These are phyloP conservation scores for Zarea fungicola DNA, from an alignment of 2,329 filamentous ascomycete genomes.

Conservation along the genomic window DNA sequence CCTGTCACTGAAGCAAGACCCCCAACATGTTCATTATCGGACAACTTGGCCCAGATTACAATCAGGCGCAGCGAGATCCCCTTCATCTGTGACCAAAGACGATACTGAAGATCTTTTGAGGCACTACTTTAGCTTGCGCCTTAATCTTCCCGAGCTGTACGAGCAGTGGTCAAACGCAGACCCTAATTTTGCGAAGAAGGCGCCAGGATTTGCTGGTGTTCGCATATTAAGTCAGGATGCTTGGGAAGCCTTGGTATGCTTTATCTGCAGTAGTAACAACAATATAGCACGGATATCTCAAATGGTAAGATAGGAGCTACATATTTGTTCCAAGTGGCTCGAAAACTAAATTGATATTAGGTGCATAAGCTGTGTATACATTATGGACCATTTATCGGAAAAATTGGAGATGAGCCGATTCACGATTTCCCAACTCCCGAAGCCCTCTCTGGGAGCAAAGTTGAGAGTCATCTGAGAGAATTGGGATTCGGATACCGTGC, in stretches of 20 bases:
- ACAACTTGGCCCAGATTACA: conserved; percentile 51
- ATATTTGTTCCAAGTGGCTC: neutral
- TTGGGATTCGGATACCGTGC: conserved; percentile 94
- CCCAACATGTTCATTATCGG: conserved; percentile 72
- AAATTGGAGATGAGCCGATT: conserved; percentile 64
- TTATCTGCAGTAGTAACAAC: conserved; percentile 99
- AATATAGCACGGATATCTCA: conserved; percentile 93
- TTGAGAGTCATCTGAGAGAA: conserved; percentile 73
- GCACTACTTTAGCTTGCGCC: conserved; percentile 80
- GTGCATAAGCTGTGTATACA: conserved; percentile 82
- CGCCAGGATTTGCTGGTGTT: conserved; percentile 82
- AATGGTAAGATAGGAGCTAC: conserved; percentile 57
- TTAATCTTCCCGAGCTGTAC: conserved; percentile 74
- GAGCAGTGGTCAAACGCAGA: conserved; percentile 81
- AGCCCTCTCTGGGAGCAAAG: conserved; percentile 64
- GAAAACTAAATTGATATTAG: conserved; percentile 28
- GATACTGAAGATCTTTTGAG: conserved; percentile 69
- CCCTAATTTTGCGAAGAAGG: conserved; percentile 81
- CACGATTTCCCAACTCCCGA: conserved; percentile 82
- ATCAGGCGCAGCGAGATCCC: conserved; percentile 14
- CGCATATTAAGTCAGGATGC: conserved; percentile 91
- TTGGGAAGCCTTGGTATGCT: conserved; percentile 89
- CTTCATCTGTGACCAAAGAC: conserved; percentile 36
- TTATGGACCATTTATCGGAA: conserved; percentile 73
- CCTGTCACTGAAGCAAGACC: conserved; percentile 78